Evolutionary conservation across 768 basidiomycete genomes (phyloP).

Genomic region (Lactarius vividus): DNA sequence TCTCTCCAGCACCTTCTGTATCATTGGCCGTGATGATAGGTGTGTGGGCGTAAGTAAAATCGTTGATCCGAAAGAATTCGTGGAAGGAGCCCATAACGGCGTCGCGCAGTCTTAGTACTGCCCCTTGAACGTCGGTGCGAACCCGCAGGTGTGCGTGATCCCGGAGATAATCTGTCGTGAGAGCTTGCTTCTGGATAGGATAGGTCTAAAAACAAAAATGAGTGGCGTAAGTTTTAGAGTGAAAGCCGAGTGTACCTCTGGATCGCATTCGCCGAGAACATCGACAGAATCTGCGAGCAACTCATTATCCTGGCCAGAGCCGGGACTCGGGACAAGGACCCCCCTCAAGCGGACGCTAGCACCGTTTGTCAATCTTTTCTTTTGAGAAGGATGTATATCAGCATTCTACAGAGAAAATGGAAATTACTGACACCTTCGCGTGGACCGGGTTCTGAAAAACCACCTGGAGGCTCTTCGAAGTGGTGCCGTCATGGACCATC

Average conservation of each 20-base stretch:
- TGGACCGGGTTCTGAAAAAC: conserved; percentile 54
- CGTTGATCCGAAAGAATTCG: conserved; percentile 74
- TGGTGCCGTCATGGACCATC: conserved; percentile 79
- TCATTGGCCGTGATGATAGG: conserved; percentile 90
- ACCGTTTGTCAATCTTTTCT: conserved; percentile 50
- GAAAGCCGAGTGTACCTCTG: conserved; percentile 42
- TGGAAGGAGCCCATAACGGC: conserved; percentile 53
- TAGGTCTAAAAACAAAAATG: conserved; percentile 53
- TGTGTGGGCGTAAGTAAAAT: conserved; percentile 75
- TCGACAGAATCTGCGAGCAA: conserved; percentile 47
- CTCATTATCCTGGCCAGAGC: conserved; percentile 51
- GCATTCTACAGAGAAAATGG: neutral
- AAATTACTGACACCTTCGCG: conserved; percentile 35
- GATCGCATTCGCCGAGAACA: conserved; percentile 55
- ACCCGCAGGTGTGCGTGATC: conserved; percentile 87
- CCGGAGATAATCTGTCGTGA: conserved; percentile 76
- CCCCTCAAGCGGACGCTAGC: conserved; percentile 53
- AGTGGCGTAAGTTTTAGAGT: conserved; percentile 10
- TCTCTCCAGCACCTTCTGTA: conserved; percentile 95
- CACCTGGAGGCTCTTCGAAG: conserved; percentile 66
- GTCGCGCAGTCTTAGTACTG: conserved; percentile 75
- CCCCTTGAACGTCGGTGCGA: conserved; percentile 66
- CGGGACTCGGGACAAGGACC: conserved; percentile 45
- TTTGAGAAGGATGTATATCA: neutral
- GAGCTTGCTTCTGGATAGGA: conserved; percentile 88